phyloP scores from a whole-genome alignment of 495 filamentous ascomycete species.

The Neurospora africana region DNA sequence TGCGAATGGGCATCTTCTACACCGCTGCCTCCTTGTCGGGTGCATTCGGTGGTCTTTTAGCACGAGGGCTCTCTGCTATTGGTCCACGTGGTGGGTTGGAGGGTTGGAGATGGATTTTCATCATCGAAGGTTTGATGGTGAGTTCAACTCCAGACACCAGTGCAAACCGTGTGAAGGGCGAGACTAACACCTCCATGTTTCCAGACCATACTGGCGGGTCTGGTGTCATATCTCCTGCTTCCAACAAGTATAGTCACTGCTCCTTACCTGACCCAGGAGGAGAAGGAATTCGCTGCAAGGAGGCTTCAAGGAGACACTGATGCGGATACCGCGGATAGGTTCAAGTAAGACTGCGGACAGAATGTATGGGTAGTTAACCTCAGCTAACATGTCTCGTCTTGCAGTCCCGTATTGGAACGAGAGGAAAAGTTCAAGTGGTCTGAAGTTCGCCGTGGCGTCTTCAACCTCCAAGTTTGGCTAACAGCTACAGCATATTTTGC shows the following conservation, averaged over 20 bases:
- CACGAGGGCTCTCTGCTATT: constrained; percentile 32
- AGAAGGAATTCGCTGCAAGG: constrained; percentile 28
- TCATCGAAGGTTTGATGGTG: constrained; percentile 39
- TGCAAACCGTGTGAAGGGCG: background rate
- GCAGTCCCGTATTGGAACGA: constrained; percentile 24
- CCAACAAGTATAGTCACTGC: constrained; percentile 48
- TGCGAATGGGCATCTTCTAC: constrained; percentile 45
- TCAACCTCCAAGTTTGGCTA: constrained; percentile 48
- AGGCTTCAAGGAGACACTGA: constrained; percentile 27
- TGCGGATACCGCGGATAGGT: constrained; percentile 19
- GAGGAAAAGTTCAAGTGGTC: constrained; percentile 52
- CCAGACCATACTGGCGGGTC: constrained; percentile 42
- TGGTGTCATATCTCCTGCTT: constrained; percentile 45
- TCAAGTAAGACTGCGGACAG: constrained; percentile 16
- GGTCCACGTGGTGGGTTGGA: constrained; percentile 29
- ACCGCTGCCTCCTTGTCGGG: constrained; percentile 45
- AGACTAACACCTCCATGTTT: constrained; percentile 14
- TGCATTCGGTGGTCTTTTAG: constrained; percentile 44
- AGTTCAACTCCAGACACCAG: constrained; percentile 6
- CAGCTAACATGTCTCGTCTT: background rate
- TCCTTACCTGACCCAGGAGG: constrained; percentile 38
- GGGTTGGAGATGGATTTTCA: constrained; percentile 44
- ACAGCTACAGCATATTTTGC: constrained; percentile 36
- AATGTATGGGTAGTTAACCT: background rate
- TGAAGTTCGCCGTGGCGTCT: constrained; percentile 50